Evolutionary conservation across 1,284 basidiomycete genomes (phyloP).

Genomic region (Termitomyces sp.): DNA sequence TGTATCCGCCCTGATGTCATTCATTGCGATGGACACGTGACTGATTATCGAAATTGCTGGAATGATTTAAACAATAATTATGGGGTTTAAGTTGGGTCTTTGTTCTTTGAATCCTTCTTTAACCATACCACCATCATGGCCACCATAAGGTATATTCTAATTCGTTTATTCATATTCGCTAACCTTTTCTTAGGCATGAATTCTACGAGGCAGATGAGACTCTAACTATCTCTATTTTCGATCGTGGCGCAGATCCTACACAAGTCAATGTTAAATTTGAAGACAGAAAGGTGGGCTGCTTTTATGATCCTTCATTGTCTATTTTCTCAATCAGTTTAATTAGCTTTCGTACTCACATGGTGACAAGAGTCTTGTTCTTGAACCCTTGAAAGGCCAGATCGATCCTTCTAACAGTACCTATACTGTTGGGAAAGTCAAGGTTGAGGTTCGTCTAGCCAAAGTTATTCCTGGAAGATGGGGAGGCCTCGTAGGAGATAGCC

Average conservation of each 20-base stretch:
- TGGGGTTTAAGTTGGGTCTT: not conserved
- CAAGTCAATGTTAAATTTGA: conserved; percentile 62
- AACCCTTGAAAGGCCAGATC: conserved; percentile 81
- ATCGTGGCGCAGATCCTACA: conserved; percentile 68
- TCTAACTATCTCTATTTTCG: conserved; percentile 73
- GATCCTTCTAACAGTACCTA: conserved; percentile 57
- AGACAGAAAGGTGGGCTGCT: conserved; percentile 50
- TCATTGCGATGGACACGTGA: conserved; percentile 16
- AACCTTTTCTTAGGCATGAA: conserved; percentile 56
- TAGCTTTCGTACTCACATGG: conserved; percentile 61
- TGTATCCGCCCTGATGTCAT: not conserved
- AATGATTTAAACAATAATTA: conserved; percentile 7
- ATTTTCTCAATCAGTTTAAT: not conserved
- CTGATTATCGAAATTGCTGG: conserved; percentile 20
- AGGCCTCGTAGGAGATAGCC: conserved; percentile 63
- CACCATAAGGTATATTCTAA: conserved; percentile 34
- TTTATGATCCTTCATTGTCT: not conserved
- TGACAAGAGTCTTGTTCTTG: conserved; percentile 57
- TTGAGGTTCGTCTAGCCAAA: conserved; percentile 72
- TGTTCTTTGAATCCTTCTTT: conserved; percentile 1
- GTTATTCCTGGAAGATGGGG: conserved; percentile 68
- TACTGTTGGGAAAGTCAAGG: conserved; percentile 78
- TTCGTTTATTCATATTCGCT: not conserved
- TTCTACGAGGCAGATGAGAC: conserved; percentile 83
- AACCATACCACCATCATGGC: conserved; percentile 27